Base-by-base conservation (phyloP, 164 flowering plant genomes). In the Amborella trichopoda region DNA sequence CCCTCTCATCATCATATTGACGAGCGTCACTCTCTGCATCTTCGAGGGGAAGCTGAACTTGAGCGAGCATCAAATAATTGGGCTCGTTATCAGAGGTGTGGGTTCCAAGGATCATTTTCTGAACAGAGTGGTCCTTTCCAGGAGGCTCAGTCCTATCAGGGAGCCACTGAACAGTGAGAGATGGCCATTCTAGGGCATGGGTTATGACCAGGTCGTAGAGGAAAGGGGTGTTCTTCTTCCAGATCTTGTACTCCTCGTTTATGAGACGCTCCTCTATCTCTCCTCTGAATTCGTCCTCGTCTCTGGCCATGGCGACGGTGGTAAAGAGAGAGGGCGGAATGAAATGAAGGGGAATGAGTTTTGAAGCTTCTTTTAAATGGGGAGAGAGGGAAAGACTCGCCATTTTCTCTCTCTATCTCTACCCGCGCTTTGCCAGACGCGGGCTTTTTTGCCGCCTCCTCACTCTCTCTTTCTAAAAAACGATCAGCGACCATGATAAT, bases 171-270 rank as follows among this genome's bases (percentile, higher is more conserved):
- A 91, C 98, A 14, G 96, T 87, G 46, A 87, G 78, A 0, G 98
- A 91, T 2, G 98, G 96, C 96, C 98, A 91, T 55, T 91, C 96
- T 3, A 91, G 76, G 34, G 99, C 96, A 43, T 87, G 99, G 2
- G 99, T 87, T 5, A 87, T 82, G 37, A 91, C 90, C 42, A 91
- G 66, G 70, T 91, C 99, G 71, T 91, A 91, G 4, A 91, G 58
- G 34, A 84, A 91, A 0, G 99, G 99, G 1, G 95, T 91, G 68
- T 87, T 84, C 75, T 87, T 87, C 70, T 91, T 91, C 99, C 96
- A 91, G 28, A 91, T 84, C 62, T 91, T 91, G 78, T 91, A 87
- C 65, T 91, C 98, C 52, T 91, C 98, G 74, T 91, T 91, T 24
- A 91, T 72, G 30, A 83, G 54, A 17, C 96, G 49, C 70, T 91